Conservation (phyloP, 2,329 filamentous ascomycete genomes). For the Reticulascus tulasneorum region DNA sequence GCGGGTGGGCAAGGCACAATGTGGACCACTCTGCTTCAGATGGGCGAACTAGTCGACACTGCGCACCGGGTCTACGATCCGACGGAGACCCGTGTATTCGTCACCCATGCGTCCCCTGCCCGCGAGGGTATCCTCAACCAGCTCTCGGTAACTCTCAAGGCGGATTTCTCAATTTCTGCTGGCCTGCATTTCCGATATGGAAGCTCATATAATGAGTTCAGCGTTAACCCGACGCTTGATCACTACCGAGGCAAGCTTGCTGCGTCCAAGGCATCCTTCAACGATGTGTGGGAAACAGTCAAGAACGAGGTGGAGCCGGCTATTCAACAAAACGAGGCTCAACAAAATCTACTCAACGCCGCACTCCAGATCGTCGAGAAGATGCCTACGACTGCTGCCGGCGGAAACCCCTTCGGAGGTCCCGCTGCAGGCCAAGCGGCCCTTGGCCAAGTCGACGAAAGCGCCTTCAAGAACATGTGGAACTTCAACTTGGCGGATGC, state of each 20-base stretch:
- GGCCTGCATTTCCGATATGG: slow-evolving; percentile 98
- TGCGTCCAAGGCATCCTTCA: slow-evolving; percentile 96
- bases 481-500: slow-evolving; percentile 98
- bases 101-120: slow-evolving; percentile 94
- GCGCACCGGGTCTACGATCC: slow-evolving; percentile 98
- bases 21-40: slow-evolving; percentile 98
- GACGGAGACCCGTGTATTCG: slow-evolving; percentile 92
- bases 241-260: slow-evolving; percentile 98
- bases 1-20: slow-evolving; percentile 97
- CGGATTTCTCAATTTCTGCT: slow-evolving; percentile 96
- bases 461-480: slow-evolving; percentile 99
- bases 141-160: slow-evolving; percentile 93
- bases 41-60: slow-evolving; percentile 96
- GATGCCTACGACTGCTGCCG: slow-evolving; percentile 93
- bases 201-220: slow-evolving; percentile 99
- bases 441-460: slow-evolving; percentile 92
- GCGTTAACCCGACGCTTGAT: slow-evolving; percentile 94
- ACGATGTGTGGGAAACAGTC: slow-evolving; percentile 98
- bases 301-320: slow-evolving; percentile 93
- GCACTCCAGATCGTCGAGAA: slow-evolving; percentile 93
- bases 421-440: slow-evolving; percentile 67
- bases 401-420: slow-evolving; percentile 94
- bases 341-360: slow-evolving; percentile 87
- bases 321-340: slow-evolving; percentile 87
- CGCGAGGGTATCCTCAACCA: slow-evolving; percentile 96